phyloP scores from a whole-genome alignment of 2,329 filamentous ascomycete genomes.

The Cyphellophora attinorum region DNA sequence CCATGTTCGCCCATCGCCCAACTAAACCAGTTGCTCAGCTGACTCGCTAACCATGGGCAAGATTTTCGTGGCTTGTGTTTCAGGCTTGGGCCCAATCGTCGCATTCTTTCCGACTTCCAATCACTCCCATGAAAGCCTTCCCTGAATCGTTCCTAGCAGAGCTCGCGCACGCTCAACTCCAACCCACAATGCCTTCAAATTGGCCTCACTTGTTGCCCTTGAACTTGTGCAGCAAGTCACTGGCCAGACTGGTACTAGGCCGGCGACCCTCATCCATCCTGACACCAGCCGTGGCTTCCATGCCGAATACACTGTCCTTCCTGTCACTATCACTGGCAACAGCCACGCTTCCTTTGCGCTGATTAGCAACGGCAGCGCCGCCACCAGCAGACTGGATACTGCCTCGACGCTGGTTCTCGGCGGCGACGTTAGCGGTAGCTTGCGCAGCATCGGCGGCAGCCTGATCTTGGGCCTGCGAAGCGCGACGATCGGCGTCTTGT shows the following conservation, averaged over 20 bases:
- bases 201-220: constrained; percentile 15
- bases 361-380: constrained; percentile 14
- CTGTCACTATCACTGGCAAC: constrained; percentile 17
- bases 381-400: constrained; percentile 10
- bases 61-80: no score
- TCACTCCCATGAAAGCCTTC: no score
- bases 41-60: no score
- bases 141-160: no score
- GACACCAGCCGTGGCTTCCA: constrained; percentile 15
- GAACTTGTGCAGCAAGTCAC: constrained; percentile 17
- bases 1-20: no score
- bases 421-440: constrained; percentile 13
- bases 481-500: constrained; percentile 15
- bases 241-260: constrained; percentile 16
- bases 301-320: constrained; percentile 17
- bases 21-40: no score
- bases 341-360: constrained; percentile 17
- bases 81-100: no score
- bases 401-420: constrained; percentile 10
- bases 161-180: no score
- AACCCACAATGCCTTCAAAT: no score
- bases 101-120: no score
- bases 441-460: constrained; percentile 9
- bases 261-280: constrained; percentile 14
- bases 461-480: constrained; percentile 13